A percentile compares a stretch with the other conserved stretches of the same genome.
phyloP scores from a whole-genome alignment of 805 yeast genomes.

The Cyberlindnera subsufficiens region DNA sequence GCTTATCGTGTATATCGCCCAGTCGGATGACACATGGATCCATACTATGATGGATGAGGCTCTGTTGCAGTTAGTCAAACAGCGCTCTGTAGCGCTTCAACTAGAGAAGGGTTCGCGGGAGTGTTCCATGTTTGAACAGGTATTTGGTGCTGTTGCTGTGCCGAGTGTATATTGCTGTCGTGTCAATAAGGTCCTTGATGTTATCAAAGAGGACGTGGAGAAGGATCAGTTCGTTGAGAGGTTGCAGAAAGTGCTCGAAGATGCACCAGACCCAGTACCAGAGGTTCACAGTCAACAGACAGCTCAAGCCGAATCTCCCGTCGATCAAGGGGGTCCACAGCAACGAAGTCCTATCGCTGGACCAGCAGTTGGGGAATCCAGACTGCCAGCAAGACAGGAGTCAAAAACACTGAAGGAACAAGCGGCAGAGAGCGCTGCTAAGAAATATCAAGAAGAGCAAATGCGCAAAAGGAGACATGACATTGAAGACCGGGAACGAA shows the following conservation, averaged over 20 bases:
- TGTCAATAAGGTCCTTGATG: constrained; percentile 40
- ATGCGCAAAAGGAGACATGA: constrained; percentile 30
- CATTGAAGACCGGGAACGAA: constrained; percentile 48
- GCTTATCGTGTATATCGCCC: constrained; percentile 33
- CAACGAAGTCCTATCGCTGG: constrained; percentile 3
- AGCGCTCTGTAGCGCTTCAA: constrained; percentile 35
- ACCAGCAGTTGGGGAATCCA: not conserved
- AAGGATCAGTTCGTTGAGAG: constrained; percentile 24
- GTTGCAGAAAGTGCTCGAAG: constrained; percentile 14
- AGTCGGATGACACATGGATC: constrained; percentile 18
- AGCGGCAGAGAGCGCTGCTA: constrained; percentile 33
- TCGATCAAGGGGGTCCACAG: constrained; percentile 7
- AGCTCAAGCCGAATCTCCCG: constrained; percentile 7
- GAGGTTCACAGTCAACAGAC: constrained; percentile 1
- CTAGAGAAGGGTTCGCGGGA: constrained; percentile 37
- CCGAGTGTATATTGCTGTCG: constrained; percentile 57
- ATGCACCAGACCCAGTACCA: constrained; percentile 2
- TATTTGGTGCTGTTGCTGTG: constrained; percentile 44
- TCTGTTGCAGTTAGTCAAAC: constrained; percentile 12
- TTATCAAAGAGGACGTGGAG: constrained; percentile 30
- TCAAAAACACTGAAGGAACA: constrained; percentile 32
- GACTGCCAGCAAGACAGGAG: constrained; percentile 1
- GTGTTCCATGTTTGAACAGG: constrained; percentile 42
- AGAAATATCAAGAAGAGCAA: constrained; percentile 33
- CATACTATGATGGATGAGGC: constrained; percentile 13